Evolutionary conservation across 2,329 filamentous ascomycete species (phyloP), one percentile per base, ranked within the genome.

Genomic region (Aspergillus sp.): DNA sequence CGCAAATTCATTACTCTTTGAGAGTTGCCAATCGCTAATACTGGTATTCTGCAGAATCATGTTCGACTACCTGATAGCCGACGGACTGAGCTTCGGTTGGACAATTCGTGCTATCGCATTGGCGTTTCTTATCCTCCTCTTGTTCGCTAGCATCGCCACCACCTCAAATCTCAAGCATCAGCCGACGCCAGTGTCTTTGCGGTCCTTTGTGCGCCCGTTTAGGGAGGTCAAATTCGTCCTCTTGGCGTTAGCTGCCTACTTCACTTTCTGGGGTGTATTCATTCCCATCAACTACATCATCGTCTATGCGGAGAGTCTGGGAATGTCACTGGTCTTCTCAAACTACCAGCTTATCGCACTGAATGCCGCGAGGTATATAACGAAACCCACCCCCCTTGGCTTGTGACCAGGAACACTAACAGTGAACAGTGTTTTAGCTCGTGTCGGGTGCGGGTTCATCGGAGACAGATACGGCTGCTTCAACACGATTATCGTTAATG

Each of bases 91-190:
- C 59, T 81, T 84, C 67, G 68, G 75, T 59, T 86, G 82, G 84
- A 72, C 81, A 6, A 84, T 85, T 76, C 77, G 82, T 21, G 78
- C 78, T 57, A 74, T 74, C 25, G 72, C 84, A 17, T 83, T 89
- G 57, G 76, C 87, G 54, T 85, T 89, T 65, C 80, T 89, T 65
- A 82, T 80, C 61, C 73, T 83, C 51, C 78, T 83, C 63, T 70
- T 81, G 43, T 76, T 87, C 62, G 82, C 82, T 30, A 72, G 74
- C 19, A 69, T 82, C 0, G 82, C 82, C 0, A 75, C 85, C 48
- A 80, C 75, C 49, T 82, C 81, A 12, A 79, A 51, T 21, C 50
- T 63, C n/a, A 48, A 57, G 7, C 32, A 51, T 21, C 25, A 30
- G 9, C 57, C 41, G 10, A 50, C 15, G 3, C 23, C 47, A 10